Conservation (phyloP, 768 basidiomycete species). For the Amanita inopinata region DNA sequence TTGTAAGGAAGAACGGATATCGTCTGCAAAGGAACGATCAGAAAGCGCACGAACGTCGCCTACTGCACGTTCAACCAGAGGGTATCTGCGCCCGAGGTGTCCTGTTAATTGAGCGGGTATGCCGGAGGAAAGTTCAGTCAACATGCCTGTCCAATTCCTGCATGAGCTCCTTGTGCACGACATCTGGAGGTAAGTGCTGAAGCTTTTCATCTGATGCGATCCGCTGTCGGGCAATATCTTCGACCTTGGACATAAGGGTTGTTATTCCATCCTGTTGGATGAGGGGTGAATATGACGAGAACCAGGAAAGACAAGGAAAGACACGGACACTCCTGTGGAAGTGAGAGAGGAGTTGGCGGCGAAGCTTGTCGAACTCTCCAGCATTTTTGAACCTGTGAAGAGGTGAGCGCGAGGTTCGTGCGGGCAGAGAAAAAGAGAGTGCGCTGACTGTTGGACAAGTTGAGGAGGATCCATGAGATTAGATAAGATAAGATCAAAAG, state of each 20-base stretch:
- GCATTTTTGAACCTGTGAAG: slow-evolving; percentile 62
- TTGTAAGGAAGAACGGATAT: slow-evolving; percentile 31
- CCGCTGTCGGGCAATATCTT: slow-evolving; percentile 50
- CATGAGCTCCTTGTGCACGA: slow-evolving; percentile 50
- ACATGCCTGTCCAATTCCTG: slow-evolving; percentile 63
- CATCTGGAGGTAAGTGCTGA: slow-evolving; percentile 40
- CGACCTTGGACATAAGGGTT: slow-evolving; percentile 47
- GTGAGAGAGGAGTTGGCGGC: slow-evolving; percentile 51
- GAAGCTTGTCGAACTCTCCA: slow-evolving; percentile 66
- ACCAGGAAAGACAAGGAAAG: neutral
- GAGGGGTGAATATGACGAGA: slow-evolving; percentile 1
- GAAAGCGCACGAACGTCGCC: slow-evolving; percentile 37
- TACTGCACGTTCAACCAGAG: slow-evolving; percentile 55
- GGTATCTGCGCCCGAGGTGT: slow-evolving; percentile 56
- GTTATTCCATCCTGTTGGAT: slow-evolving; percentile 39
- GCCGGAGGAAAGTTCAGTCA: slow-evolving; percentile 1
- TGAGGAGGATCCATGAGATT: slow-evolving; percentile 30
- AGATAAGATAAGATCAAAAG: slow-evolving; percentile 15
- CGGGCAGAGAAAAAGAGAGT: slow-evolving; percentile 1
- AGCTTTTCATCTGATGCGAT: slow-evolving; percentile 45
- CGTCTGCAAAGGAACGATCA: slow-evolving; percentile 35
- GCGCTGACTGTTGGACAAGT: slow-evolving; percentile 55
- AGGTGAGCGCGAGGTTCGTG: neutral
- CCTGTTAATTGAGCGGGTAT: slow-evolving; percentile 9
- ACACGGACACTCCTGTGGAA: slow-evolving; percentile 52